Evolutionary conservation across 2,329 filamentous ascomycete genomes (phyloP).

Genomic region (Penicillium sp.): DNA sequence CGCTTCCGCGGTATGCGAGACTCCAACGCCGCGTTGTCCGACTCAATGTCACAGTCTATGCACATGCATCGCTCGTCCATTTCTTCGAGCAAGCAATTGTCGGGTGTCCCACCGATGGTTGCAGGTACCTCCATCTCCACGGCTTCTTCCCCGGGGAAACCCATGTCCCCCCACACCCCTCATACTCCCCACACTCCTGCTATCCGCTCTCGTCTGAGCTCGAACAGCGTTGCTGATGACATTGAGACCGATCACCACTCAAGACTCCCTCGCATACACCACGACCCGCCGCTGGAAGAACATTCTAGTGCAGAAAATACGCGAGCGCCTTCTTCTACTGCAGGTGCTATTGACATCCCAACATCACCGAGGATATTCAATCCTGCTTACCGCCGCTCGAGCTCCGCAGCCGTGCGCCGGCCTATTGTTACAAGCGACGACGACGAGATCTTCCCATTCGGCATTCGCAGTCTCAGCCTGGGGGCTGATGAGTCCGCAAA

Average conservation of each 20-base stretch:
- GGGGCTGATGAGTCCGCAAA: constrained; percentile 35
- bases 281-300: constrained; percentile 30
- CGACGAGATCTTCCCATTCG: constrained; percentile 39
- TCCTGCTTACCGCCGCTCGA: constrained; percentile 38
- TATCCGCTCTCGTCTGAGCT: constrained; percentile 84
- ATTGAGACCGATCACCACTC: constrained; percentile 33
- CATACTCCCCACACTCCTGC: constrained; percentile 91
- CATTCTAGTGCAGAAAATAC: constrained; percentile 30
- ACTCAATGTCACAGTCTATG: constrained; percentile 85
- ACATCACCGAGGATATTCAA: constrained; percentile 39
- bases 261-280: constrained; percentile 24
- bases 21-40: constrained; percentile 76
- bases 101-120: constrained; percentile 53
- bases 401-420: constrained; percentile 36
- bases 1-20: constrained; percentile 85
- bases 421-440: constrained; percentile 34
- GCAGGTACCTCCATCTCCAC: constrained; percentile 65
- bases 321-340: constrained; percentile 29
- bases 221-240: constrained; percentile 75
- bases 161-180: constrained; percentile 78
- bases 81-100: constrained; percentile 65
- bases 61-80: constrained; percentile 74
- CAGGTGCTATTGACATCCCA: constrained; percentile 43
- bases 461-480: constrained; percentile 41
- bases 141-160: constrained; percentile 82